Evolutionary conservation across 2,329 filamentous ascomycete genomes (phyloP).

Genomic region (Trichophaea hybrida): DNA sequence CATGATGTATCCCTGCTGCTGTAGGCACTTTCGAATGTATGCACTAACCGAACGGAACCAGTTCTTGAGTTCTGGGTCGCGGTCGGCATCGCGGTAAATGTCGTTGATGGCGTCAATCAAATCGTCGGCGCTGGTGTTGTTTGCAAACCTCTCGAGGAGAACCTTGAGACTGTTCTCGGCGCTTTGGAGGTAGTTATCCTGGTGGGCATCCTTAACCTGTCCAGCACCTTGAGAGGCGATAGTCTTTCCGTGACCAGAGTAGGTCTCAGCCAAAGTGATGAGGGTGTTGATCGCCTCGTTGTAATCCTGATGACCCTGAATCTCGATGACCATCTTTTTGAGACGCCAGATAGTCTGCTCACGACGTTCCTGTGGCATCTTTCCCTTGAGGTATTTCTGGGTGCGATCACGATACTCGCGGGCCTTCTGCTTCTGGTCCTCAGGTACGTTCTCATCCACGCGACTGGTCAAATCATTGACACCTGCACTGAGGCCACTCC

Average conservation of each 20-base stretch:
- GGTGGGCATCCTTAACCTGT: conserved; percentile 57
- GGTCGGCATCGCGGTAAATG: conserved; percentile 76
- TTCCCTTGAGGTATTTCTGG: conserved; percentile 64
- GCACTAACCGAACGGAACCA: conserved; percentile 73
- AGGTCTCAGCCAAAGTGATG: conserved; percentile 69
- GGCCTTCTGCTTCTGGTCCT: conserved; percentile 43
- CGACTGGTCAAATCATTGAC: conserved; percentile 40
- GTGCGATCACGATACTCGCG: conserved; percentile 39
- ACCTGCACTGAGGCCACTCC: conserved; percentile 30
- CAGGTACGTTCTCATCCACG: conserved; percentile 47
- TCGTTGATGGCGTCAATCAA: conserved; percentile 71
- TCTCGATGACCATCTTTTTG: conserved; percentile 96
- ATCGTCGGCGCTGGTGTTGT: conserved; percentile 77
- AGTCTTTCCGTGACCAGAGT: conserved; percentile 57
- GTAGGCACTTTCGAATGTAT: conserved; percentile 68
- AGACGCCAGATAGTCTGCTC: conserved; percentile 84
- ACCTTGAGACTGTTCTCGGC: conserved; percentile 71
- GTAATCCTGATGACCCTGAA: conserved; percentile 90
- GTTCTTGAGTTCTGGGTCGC: conserved; percentile 67
- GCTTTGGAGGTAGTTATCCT: conserved; percentile 46
- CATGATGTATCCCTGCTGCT: conserved; percentile 83
- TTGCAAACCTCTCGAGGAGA: conserved; percentile 88
- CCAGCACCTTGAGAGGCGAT: conserved; percentile 50
- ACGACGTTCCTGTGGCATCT: conserved; percentile 82
- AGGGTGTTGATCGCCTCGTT: conserved; percentile 81